These are phyloP conservation scores for Ganoderma lingzhi DNA, from an alignment of 1,284 basidiomycete species.

Conservation along the genomic window DNA sequence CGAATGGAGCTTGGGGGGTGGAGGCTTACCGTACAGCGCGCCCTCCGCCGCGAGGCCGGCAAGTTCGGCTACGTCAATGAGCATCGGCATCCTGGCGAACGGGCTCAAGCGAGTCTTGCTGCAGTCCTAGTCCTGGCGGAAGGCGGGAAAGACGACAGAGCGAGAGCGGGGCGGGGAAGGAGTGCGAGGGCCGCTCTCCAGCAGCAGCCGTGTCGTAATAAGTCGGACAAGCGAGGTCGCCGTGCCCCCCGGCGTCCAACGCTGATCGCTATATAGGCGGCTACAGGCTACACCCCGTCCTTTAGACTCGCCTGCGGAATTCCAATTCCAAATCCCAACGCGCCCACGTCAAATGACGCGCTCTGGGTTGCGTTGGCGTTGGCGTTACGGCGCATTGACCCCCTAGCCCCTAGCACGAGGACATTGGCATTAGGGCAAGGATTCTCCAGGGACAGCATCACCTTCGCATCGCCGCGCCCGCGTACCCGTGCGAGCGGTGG, in stretches of 20 bases:
- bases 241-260: background rate
- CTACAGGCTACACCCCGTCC: background rate
- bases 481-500: background rate
- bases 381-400: background rate
- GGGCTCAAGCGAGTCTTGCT: background rate
- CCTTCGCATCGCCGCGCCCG: background rate
- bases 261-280: constrained; percentile 1
- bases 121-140: background rate
- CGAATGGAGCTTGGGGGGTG: no score
- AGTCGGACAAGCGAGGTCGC: no score
- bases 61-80: constrained; percentile 30
- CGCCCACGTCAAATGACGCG: background rate
- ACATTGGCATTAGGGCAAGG: background rate
- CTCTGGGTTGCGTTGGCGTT: background rate
- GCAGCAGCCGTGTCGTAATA: background rate
- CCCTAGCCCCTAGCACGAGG: background rate
- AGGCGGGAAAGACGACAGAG: background rate
- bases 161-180: background rate
- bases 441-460: background rate
- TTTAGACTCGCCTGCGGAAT: background rate
- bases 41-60: constrained; percentile 26
- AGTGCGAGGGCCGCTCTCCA: background rate
- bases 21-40: constrained; percentile 25
- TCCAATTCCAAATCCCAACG: background rate
- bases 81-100: constrained; percentile 14